Conservation (phyloP, 1,284 basidiomycete genomes). For the Cryptococcus neoformans region DNA sequence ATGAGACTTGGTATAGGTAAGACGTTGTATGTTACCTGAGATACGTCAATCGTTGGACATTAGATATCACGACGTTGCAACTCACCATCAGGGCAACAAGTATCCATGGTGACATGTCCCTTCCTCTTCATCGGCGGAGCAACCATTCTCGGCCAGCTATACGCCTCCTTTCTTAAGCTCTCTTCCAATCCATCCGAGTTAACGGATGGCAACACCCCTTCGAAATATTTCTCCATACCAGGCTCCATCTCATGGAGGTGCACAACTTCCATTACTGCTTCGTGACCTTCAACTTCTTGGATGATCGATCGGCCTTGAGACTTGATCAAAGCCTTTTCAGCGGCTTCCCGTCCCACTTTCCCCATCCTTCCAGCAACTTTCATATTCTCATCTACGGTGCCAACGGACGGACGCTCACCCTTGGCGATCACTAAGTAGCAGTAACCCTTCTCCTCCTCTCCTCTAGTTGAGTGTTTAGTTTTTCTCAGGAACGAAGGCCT, state of each 20-base stretch:
- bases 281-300: constrained; percentile 37
- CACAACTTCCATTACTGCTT: constrained; percentile 17
- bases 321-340: constrained; percentile 20
- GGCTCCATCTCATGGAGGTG: constrained; percentile 5
- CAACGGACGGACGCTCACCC: constrained; percentile 59
- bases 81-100: constrained; percentile 76
- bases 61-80: constrained; percentile 7
- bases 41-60: neutral
- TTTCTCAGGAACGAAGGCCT: constrained; percentile 77
- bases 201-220: constrained; percentile 4
- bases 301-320: constrained; percentile 25
- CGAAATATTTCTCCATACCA: constrained; percentile 6
- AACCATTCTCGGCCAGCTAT: constrained; percentile 84
- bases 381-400: neutral
- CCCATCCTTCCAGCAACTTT: constrained; percentile 25
- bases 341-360: constrained; percentile 35
- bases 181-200: constrained; percentile 14
- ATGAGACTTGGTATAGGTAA: constrained; percentile 87
- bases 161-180: constrained; percentile 53
- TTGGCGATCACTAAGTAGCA: constrained; percentile 87
- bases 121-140: constrained; percentile 86
- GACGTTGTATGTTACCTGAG: constrained; percentile 79
- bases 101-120: constrained; percentile 90
- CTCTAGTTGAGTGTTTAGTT: constrained; percentile 78
- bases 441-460: constrained; percentile 82